Evolutionary conservation across 2,329 filamentous ascomycete genomes (phyloP), one percentile per base, ranked within the genome.

Genomic region (Exophiala spinifera): DNA sequence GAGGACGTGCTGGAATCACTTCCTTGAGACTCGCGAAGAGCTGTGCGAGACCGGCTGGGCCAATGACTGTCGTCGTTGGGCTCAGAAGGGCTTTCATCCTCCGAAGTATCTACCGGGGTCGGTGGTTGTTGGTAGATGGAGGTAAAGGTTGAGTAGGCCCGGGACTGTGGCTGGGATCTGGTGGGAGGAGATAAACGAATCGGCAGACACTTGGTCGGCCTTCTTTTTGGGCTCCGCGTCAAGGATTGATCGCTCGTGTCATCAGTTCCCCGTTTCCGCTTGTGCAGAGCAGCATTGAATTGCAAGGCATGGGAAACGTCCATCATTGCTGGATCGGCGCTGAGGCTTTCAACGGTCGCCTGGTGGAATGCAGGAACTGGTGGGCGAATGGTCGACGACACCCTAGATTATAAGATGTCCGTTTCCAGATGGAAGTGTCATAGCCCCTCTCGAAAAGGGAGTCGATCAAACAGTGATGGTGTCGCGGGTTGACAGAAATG

Each of bases 51-150:
- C n/a, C 46, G 47, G 47, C 39, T 31, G 34, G 42, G 46, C 51
- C 52, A 57, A 13, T 21, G 43, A 25, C 50, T 46, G 6, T 46
- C 49, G 23, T 56, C 40, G 3, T 28, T 42, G 19, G 42, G 39
- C n/a, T 52, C 52, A 37, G 36, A 42, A n/a, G 45, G 46, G 39
- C 46, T 54, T 42, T 62, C 57, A 17, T 63, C 61, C 48, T 62
- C 61, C 6, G 61, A 61, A 14, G 60, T 62, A 34, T 61, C 60
- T 11, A 57, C 57, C n/a, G 61, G 59, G n/a, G 61, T 61, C n/a
- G 60, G 54, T 43, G 57, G 60, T 42, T 56, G 57, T 46, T 61
- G 60, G 36, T 55, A 60, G 34, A 59, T 57, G 14, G 55, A 60
- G 21, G 55, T 60, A 48, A 57, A 59, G 45, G 57, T 45, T 37